A percentile compares a stretch with the other conserved stretches of the same genome.
phyloP scores from a whole-genome alignment of 257 asterid genomes.

The Ilex asprella region DNA sequence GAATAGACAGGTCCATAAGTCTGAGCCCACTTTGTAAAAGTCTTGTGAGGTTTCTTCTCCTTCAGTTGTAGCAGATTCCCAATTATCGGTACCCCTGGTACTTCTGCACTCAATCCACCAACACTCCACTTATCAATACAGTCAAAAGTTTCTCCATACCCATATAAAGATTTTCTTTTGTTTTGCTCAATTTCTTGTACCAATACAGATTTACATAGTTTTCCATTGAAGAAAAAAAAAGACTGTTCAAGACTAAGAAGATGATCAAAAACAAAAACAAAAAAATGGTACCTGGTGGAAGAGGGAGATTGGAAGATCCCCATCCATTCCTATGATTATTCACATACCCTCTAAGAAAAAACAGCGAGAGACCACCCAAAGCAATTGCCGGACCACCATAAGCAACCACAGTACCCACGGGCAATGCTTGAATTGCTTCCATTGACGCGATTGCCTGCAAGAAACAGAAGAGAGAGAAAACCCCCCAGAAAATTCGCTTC shows the following conservation, averaged over 20 bases:
- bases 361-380: neutral
- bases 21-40: constrained; percentile 83
- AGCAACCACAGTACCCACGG: neutral
- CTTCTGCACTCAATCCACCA: constrained; percentile 43
- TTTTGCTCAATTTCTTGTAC: no score
- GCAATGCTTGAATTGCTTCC: neutral
- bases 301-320: neutral
- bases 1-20: constrained; percentile 76
- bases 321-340: neutral
- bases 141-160: neutral
- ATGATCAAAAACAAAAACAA: no score
- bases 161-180: no score
- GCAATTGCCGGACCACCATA: neutral
- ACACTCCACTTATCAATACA: neutral
- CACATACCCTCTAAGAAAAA: neutral
- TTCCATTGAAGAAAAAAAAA: no score
- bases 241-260: no score
- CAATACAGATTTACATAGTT: no score
- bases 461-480: neutral
- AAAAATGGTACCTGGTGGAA: neutral
- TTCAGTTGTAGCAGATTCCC: constrained; percentile 80
- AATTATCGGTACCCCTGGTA: constrained; percentile 69
- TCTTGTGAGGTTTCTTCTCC: constrained; percentile 84
- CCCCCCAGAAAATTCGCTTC: no score
- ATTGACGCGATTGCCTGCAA: neutral